Evolutionary conservation across 2,329 filamentous ascomycete species (phyloP).

Genomic region (Fusarium stilboides): DNA sequence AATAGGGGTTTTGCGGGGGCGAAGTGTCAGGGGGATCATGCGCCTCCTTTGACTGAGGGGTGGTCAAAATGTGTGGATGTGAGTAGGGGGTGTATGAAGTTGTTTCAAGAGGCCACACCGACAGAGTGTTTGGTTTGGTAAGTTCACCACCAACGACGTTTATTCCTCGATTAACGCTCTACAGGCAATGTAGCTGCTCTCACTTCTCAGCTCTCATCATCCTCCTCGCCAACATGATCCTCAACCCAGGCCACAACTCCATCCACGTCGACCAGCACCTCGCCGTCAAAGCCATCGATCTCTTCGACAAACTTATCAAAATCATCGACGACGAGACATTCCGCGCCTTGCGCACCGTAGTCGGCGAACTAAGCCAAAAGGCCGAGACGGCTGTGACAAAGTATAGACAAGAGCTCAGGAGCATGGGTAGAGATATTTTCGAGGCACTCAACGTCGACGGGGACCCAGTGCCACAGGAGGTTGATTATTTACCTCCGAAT

Average conservation of each 20-base stretch:
- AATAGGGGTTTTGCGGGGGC: not conserved
- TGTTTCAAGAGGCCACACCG: constrained; percentile 51
- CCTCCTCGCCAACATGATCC: constrained; percentile 53
- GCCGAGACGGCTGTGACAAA: constrained; percentile 35
- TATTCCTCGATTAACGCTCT: not conserved
- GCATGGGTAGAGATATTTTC: constrained; percentile 12
- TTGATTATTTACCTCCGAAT: constrained; percentile 23
- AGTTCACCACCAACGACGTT: not conserved
- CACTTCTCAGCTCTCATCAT: constrained; percentile 55
- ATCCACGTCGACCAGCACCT: constrained; percentile 52
- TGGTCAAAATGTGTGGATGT: constrained; percentile 55
- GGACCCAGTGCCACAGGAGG: constrained; percentile 2
- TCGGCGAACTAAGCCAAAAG: constrained; percentile 43
- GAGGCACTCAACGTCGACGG: constrained; percentile 9
- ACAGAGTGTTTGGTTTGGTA: constrained; percentile 55
- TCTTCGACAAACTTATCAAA: constrained; percentile 49
- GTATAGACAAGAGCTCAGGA: constrained; percentile 12
- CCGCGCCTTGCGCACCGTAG: constrained; percentile 20
- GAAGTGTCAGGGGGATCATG: constrained; percentile 9
- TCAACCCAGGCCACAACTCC: constrained; percentile 48
- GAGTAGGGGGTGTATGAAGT: constrained; percentile 54
- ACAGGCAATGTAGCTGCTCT: constrained; percentile 51
- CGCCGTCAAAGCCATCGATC: constrained; percentile 45
- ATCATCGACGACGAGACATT: constrained; percentile 41
- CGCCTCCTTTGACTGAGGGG: constrained; percentile 46